phyloP scores from a whole-genome alignment of 2,329 filamentous ascomycete species.

The Talaromyces funiculosus region DNA sequence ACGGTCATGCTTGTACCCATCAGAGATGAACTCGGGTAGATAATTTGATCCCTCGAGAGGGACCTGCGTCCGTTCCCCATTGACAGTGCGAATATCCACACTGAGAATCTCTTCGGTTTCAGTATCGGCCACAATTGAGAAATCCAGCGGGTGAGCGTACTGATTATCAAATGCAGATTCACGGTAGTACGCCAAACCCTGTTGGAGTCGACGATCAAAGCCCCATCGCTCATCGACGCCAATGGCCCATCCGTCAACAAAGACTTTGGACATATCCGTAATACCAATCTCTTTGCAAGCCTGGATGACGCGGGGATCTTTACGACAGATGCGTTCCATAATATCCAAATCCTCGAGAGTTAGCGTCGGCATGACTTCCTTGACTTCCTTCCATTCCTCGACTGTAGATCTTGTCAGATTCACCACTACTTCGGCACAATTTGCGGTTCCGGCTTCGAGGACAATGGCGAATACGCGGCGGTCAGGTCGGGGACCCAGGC shows the following conservation, averaged over 20 bases:
- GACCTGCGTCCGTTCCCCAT: conserved; percentile 66
- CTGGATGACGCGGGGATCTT: conserved; percentile 27
- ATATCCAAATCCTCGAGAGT: conserved; percentile 32
- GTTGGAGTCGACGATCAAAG: conserved; percentile 51
- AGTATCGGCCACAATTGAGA: conserved; percentile 84
- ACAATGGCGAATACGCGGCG: conserved; percentile 44
- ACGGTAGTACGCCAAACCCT: conserved; percentile 53
- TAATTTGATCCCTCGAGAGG: conserved; percentile 46
- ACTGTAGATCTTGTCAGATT: conserved; percentile 24
- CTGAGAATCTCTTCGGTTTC: conserved; percentile 72
- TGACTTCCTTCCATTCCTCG: conserved; percentile 31
- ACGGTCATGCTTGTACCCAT: conserved; percentile 67
- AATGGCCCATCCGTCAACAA: conserved; percentile 65
- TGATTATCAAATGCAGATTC: conserved; percentile 68
- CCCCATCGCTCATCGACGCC: conserved; percentile 43
- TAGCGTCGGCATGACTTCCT: conserved; percentile 44
- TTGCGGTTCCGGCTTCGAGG: conserved; percentile 32
- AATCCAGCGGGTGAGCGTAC: conserved; percentile 86
- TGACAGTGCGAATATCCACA: conserved; percentile 74
- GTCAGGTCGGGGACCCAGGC: conserved; percentile 26
- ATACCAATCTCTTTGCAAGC: conserved; percentile 33
- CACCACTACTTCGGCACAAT: conserved; percentile 25
- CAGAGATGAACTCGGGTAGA: conserved; percentile 65
- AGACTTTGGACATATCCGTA: conserved; percentile 85
- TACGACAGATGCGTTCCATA: conserved; percentile 29